A percentile compares a stretch with the other conserved stretches of the same genome.
Conservation (phyloP, 768 basidiomycete species). For the Sporobolomyces pararoseus region DNA sequence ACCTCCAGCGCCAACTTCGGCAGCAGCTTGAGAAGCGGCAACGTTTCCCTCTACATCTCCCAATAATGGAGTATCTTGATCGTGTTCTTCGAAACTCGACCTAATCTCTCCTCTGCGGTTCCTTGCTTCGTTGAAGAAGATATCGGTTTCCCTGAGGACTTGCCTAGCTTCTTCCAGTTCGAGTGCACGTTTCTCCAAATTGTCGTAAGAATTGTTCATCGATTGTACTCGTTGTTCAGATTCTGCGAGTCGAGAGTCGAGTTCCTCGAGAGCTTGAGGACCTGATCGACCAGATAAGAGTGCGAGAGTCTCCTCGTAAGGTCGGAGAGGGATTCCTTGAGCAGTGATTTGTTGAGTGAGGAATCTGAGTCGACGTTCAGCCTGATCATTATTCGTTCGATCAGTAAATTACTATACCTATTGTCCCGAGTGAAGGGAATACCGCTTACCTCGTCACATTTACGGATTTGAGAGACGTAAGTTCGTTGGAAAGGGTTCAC, state of each 20-base stretch:
- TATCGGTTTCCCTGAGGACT: constrained; percentile 89
- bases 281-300: constrained; percentile 86
- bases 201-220: constrained; percentile 92
- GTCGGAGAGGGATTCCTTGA: constrained; percentile 76
- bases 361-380: constrained; percentile 89
- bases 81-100: constrained; percentile 74
- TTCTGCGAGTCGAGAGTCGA: constrained; percentile 78
- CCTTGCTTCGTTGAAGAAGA: constrained; percentile 71
- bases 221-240: constrained; percentile 76
- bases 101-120: constrained; percentile 66
- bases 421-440: no score
- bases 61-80: constrained; percentile 75
- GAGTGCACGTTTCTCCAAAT: constrained; percentile 73
- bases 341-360: constrained; percentile 80
- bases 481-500: constrained; percentile 98
- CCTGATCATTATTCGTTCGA: constrained; percentile 55
- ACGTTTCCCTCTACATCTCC: constrained; percentile 75
- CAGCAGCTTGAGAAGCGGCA: constrained; percentile 51
- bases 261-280: constrained; percentile 87
- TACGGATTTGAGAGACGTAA: constrained; percentile 88
- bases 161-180: constrained; percentile 91
- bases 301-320: constrained; percentile 78
- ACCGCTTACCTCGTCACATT: constrained; percentile 33
- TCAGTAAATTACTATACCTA: no score
- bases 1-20: constrained; percentile 43